Percentiles rank a stretch among this genome's conserved stretches.
These are phyloP conservation scores for Didymella segeticola DNA, from an alignment of 2,329 filamentous ascomycete genomes.

Conservation along the genomic window DNA sequence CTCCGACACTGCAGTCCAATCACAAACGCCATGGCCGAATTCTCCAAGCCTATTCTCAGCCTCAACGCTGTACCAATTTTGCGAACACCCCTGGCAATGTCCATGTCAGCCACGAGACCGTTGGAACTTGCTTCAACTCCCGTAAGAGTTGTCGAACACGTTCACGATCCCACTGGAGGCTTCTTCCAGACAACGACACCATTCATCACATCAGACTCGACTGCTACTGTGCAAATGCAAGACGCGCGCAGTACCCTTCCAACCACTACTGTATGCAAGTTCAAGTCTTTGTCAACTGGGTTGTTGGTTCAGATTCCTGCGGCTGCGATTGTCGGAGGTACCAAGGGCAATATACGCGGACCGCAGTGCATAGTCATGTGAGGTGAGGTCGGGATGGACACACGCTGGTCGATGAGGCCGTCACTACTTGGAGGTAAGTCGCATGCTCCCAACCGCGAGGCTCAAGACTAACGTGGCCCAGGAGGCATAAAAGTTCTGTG, in stretches of 20 bases:
- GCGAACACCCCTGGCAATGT: not conserved
- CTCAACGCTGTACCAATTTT: not conserved
- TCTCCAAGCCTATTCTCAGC: not conserved
- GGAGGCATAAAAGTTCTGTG: not conserved
- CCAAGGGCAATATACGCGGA: constrained; percentile 1
- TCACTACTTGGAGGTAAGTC: not conserved
- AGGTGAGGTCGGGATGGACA: not conserved
- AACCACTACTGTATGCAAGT: not conserved
- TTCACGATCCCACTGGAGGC: no score
- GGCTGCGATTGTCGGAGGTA: not conserved
- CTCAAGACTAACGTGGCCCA: not conserved
- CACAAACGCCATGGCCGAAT: not conserved
- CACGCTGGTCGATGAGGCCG: not conserved
- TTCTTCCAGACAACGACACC: not conserved
- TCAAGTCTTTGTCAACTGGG: not conserved
- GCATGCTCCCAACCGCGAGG: not conserved
- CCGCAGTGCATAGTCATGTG: constrained; percentile 11
- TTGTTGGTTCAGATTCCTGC: not conserved
- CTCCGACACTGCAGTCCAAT: not conserved
- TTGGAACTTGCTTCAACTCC: not conserved
- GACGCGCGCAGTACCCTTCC: no score
- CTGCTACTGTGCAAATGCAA: not conserved
- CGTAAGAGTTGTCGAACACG: not conserved
- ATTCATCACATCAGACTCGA: not conserved
- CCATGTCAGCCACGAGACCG: not conserved